Evolutionary conservation across 2,329 filamentous ascomycete species (phyloP).

Genomic region (Fusarium verrucosum): DNA sequence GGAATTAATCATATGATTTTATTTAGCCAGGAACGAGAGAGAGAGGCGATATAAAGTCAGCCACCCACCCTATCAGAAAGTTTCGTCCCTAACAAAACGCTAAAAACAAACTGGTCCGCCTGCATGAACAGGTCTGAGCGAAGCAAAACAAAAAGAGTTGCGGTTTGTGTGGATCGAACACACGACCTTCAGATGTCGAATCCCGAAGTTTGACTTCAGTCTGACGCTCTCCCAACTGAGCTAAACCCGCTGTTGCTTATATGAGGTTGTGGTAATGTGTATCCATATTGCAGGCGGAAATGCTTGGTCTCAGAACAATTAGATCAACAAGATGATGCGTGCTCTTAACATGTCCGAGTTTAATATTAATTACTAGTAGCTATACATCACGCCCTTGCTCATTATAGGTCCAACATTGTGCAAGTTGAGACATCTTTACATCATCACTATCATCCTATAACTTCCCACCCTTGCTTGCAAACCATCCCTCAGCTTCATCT

Average conservation of each 20-base stretch:
- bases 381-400: neutral
- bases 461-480: constrained; percentile 41
- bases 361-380: neutral
- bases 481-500: constrained; percentile 50
- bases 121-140: accelerated
- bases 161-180: constrained; percentile 47
- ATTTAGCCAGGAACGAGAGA: too few species aligned
- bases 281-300: too few species aligned
- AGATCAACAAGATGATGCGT: neutral
- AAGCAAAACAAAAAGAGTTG: constrained; percentile 24
- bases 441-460: neutral
- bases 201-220: constrained; percentile 40
- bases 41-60: too few species aligned
- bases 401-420: neutral
- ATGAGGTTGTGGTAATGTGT: too few species aligned
- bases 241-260: constrained; percentile 42
- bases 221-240: constrained; percentile 47
- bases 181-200: constrained; percentile 45
- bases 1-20: too few species aligned
- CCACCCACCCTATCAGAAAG: too few species aligned
- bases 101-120: neutral
- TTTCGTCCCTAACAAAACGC: neutral
- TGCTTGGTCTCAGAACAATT: too few species aligned
- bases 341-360: neutral
- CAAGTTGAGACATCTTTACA: neutral